Evolutionary conservation across 2,329 filamentous ascomycete species (phyloP), one percentile per base, ranked within the genome.

Genomic region (Botrytis fragariae): DNA sequence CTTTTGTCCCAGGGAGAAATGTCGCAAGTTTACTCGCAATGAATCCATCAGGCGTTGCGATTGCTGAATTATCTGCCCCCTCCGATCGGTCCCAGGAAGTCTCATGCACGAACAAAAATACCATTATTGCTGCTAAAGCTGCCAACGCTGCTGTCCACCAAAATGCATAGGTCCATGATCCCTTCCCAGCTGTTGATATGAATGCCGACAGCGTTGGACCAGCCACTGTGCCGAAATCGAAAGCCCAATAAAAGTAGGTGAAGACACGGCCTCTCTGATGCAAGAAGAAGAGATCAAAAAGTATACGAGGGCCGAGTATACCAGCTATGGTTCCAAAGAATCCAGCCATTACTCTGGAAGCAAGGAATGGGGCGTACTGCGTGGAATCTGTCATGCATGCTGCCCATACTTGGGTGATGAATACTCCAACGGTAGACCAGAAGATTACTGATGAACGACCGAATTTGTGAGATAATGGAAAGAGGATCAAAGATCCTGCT

Each of bases 271-370:
- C 83, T 10, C 83, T 80, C 73, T 84, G 82, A 68, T 84, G 83
- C 29, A 84, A 75, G 74, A 84, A 85, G 76, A 84, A 84, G 63
- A 84, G 60, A 72, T 84, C 83, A n/a, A 83, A 81, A 37, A 85
- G 80, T 37, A 82, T 81, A 39, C 82, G 76, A 35, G 82, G 80
- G 16, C 83, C 83, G 44, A 85, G 78, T 45, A 83, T 77, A 60
- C 81, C 79, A 45, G 82, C 78, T 14, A 83, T 78, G 12, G 79
- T 80, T 45, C 84, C 83, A 70, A 83, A 83, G 74, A 84, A 80
- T n/a, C 83, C 83, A 1, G 80, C 76, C 67, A 84, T 79, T 5
- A 82, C 79, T 22, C 82, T 80, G 0, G 83, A 79, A 76, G 2
- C 64, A 7, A 75, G 32, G 14, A 71, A 75, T 80, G 2, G 81